Conservation (phyloP, 768 basidiomycete species). For the Scleroderma citrinum region DNA sequence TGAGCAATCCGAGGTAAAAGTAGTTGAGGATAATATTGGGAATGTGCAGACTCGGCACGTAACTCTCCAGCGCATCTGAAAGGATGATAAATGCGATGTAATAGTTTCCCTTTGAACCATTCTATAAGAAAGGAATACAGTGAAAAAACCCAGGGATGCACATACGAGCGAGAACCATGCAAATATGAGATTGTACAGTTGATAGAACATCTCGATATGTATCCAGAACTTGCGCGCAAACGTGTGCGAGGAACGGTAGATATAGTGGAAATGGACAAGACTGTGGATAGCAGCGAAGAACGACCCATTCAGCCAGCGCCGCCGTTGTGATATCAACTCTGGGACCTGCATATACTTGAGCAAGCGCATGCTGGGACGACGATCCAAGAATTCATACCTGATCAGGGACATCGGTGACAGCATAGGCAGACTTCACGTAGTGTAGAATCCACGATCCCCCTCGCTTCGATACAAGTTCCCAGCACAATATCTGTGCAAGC, state of each 20-base stretch:
- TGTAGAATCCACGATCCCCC: constrained; percentile 88
- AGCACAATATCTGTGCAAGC: constrained; percentile 72
- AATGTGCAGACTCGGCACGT: constrained; percentile 57
- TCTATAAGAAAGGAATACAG: neutral
- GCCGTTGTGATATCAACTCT: constrained; percentile 89
- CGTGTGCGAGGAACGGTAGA: constrained; percentile 85
- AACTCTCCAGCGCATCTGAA: constrained; percentile 60
- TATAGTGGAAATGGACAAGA: constrained; percentile 88
- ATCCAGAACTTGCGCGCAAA: constrained; percentile 89
- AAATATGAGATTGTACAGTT: constrained; percentile 85
- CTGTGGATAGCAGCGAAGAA: constrained; percentile 97
- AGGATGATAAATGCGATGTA: constrained; percentile 86
- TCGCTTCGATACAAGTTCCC: constrained; percentile 96
- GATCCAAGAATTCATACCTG: constrained; percentile 40
- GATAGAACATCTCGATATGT: constrained; percentile 90
- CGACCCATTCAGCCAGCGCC: constrained; percentile 95
- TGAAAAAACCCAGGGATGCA: constrained; percentile 1
- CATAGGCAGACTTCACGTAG: constrained; percentile 94
- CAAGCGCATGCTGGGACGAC: neutral
- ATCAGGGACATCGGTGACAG: constrained; percentile 90
- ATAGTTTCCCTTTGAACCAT: constrained; percentile 63
- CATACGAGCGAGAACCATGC: constrained; percentile 83
- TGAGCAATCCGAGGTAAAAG: constrained; percentile 79
- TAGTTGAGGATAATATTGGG: constrained; percentile 80
- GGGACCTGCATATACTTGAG: constrained; percentile 52